These are phyloP conservation scores for Brassica napus DNA, from an alignment of 345 rosid genomes.

Conservation along the genomic window Da-Ae NC_063449.1:22037001-22037500, in stretches of 20 bases:
- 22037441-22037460: slow-evolving; percentile 9
- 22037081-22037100: background rate
- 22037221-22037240: slow-evolving; percentile 14
- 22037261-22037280: background rate
- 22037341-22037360: slow-evolving; percentile 4
- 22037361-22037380: background rate
- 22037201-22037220: slow-evolving; percentile 17
- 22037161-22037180: background rate
- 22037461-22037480: background rate
- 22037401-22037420: background rate
- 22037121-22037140: background rate
- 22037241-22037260: background rate
- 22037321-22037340: background rate
- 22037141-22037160: background rate
- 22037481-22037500: slow-evolving; percentile 5
- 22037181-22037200: slow-evolving; percentile 7
- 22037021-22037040: slow-evolving; percentile 29
- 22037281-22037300: background rate
- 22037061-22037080: background rate
- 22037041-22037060: slow-evolving; percentile 31
- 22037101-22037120: slow-evolving; percentile 13
- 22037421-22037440: slow-evolving; percentile 22
- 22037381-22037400: slow-evolving; percentile 17
- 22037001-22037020: slow-evolving; percentile 47
- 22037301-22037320: background rate